Evolutionary conservation across 371 early-diverging fungal genomes (phyloP).

Genomic region (Syncephalastrum sp.): DNA sequence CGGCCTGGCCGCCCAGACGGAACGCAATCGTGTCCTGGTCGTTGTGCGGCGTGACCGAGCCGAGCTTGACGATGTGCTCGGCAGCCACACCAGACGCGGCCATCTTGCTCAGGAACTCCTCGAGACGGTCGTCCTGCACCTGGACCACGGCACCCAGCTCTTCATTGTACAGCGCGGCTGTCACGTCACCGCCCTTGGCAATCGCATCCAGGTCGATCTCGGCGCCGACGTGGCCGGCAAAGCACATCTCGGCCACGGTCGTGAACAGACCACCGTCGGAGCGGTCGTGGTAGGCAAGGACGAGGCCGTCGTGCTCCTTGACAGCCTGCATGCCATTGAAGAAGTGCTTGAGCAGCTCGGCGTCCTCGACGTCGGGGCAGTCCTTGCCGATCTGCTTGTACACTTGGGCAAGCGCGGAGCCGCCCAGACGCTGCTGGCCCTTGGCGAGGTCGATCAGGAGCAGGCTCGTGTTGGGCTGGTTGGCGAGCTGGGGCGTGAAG

Average conservation of each 20-base stretch:
- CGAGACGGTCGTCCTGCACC: constrained; percentile 63
- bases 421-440: constrained; percentile 89
- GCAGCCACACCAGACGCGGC: constrained; percentile 52
- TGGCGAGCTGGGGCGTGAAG: constrained; percentile 82
- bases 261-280: constrained; percentile 95
- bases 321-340: constrained; percentile 73
- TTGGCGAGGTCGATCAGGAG: constrained; percentile 82
- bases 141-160: constrained; percentile 96
- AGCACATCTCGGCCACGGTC: constrained; percentile 91
- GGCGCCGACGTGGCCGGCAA: constrained; percentile 90
- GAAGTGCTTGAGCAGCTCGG: constrained; percentile 68
- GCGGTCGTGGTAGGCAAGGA: constrained; percentile 96
- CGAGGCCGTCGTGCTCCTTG: constrained; percentile 43
- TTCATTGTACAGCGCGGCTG: constrained; percentile 86
- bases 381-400: constrained; percentile 83
- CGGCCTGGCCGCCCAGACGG: constrained; percentile 32
- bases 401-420: constrained; percentile 91
- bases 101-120: constrained; percentile 54
- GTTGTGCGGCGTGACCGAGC: constrained; percentile 53
- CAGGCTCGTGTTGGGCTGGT: constrained; percentile 56
- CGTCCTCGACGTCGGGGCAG: constrained; percentile 86
- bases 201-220: constrained; percentile 59
- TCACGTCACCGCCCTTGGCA: constrained; percentile 48
- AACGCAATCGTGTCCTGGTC: constrained; percentile 46
- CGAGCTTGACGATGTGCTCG: constrained; percentile 61